Evolutionary conservation across 257 asterid species (phyloP).

Genomic region (Fraxinus excelsior): DNA sequence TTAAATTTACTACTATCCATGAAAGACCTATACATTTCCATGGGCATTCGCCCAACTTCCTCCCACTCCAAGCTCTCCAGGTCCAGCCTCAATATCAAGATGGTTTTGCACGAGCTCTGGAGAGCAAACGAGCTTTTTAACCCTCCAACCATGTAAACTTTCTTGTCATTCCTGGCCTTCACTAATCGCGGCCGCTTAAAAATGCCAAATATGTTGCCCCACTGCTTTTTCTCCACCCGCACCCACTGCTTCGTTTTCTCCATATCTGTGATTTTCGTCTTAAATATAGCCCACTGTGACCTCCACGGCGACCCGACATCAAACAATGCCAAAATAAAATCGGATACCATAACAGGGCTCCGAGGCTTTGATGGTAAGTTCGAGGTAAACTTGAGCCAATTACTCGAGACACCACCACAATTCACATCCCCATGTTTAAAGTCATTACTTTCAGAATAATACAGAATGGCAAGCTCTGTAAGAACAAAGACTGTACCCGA

Average conservation of each 20-base stretch:
- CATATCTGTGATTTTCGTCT: constrained; percentile 43
- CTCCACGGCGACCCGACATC: constrained; percentile 98
- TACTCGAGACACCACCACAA: constrained; percentile 22
- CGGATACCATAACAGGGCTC: constrained; percentile 70
- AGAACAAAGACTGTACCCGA: constrained; percentile 72
- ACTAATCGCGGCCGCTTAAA: constrained; percentile 81
- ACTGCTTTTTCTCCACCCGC: constrained; percentile 71
- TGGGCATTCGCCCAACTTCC: constrained; percentile 91
- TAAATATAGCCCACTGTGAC: constrained; percentile 91
- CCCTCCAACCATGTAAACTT: constrained; percentile 84
- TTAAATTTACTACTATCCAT: constrained; percentile 88
- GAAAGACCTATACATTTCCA: constrained; percentile 74
- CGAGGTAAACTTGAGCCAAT: constrained; percentile 87
- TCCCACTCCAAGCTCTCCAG: constrained; percentile 89
- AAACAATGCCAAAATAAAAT: constrained; percentile 64
- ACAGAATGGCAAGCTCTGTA: constrained; percentile 87
- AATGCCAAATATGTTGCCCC: constrained; percentile 87
- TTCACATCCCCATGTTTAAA: constrained; percentile 9
- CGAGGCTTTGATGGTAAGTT: constrained; percentile 91
- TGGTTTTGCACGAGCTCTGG: constrained; percentile 79
- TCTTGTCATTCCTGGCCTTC: constrained; percentile 54
- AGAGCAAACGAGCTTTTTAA: constrained; percentile 69
- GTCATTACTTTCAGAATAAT: constrained; percentile 41
- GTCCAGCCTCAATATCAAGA: constrained; percentile 83
- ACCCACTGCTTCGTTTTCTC: constrained; percentile 71